These are phyloP conservation scores for Iberis amara DNA, from an alignment of 441 rosid species.

Conservation along the genomic window DNA sequence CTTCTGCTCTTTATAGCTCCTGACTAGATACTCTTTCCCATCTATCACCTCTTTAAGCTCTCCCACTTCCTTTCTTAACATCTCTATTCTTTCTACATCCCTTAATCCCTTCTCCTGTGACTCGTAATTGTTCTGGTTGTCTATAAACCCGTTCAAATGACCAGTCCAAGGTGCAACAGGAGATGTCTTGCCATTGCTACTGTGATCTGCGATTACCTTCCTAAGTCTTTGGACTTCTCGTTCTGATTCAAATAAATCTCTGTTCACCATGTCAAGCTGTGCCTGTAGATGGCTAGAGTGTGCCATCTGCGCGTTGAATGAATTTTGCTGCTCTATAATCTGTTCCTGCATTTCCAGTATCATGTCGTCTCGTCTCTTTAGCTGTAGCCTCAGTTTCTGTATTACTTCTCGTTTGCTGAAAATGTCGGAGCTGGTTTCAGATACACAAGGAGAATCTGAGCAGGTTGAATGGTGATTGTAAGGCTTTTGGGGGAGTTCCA, in stretches of 20 bases:
- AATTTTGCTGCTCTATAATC: conserved; percentile 58
- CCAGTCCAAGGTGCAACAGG: conserved; percentile 40
- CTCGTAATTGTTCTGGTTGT: conserved; percentile 40
- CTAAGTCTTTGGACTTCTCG: conserved; percentile 78
- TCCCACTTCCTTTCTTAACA: conserved; percentile 76
- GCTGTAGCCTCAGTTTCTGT: conserved; percentile 79
- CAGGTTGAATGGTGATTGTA: conserved; percentile 63
- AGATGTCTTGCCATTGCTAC: conserved; percentile 29
- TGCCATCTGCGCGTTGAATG: conserved; percentile 49
- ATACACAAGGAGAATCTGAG: conserved; percentile 85
- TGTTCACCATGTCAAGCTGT: conserved; percentile 59
- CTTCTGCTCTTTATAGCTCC: conserved; percentile 85
- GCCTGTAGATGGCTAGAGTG: conserved; percentile 63
- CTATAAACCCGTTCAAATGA: conserved; percentile 48
- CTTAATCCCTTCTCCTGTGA: conserved; percentile 40
- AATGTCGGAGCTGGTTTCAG: conserved; percentile 91
- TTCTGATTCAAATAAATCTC: conserved; percentile 68
- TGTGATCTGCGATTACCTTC: conserved; percentile 77
- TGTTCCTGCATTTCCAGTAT: conserved; percentile 92
- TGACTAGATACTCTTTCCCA: conserved; percentile 75
- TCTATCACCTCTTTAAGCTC: conserved; percentile 86
- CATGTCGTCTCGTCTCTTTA: conserved; percentile 92
- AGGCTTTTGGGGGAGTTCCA: conserved; percentile 68
- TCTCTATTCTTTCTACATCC: conserved; percentile 52
- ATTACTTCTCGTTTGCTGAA: conserved; percentile 87